Evolutionary conservation across 306 rosid genomes (phyloP).

Genomic region (Pyrus bretschneideri): DNA sequence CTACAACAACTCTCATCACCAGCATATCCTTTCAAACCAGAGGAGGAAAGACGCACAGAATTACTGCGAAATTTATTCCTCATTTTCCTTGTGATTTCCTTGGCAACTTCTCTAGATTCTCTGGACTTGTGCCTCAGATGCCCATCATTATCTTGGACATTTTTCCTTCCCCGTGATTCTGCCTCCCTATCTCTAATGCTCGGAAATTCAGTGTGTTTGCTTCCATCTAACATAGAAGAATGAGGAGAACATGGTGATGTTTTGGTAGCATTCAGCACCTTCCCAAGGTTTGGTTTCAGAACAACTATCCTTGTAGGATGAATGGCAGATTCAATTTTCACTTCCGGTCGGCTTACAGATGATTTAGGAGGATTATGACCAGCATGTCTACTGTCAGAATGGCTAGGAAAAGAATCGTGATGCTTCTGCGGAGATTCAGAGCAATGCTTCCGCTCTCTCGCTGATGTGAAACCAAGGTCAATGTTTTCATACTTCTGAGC

Average conservation of each 20-base stretch:
- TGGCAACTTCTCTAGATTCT: constrained; percentile 76
- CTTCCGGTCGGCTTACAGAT: constrained; percentile 35
- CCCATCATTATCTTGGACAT: constrained; percentile 29
- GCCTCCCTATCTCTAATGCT: constrained; percentile 34
- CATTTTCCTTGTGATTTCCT: constrained; percentile 73
- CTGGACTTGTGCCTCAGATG: constrained; percentile 47
- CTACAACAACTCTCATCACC: constrained; percentile 61
- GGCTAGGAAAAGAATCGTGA: constrained; percentile 26
- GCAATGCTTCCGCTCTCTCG: constrained; percentile 35
- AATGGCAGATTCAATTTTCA: constrained; percentile 32
- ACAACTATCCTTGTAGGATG: constrained; percentile 80
- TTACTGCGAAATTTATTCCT: constrained; percentile 37
- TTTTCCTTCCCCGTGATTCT: constrained; percentile 32
- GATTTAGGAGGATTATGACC: constrained; percentile 35
- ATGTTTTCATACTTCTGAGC: constrained; percentile 29
- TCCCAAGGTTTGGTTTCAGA: constrained; percentile 82
- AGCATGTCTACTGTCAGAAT: constrained; percentile 38
- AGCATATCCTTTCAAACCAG: constrained; percentile 50
- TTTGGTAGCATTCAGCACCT: constrained; percentile 38
- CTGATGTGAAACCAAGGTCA: constrained; percentile 40
- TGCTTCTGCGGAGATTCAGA: constrained; percentile 44
- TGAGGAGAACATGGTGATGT: constrained; percentile 58
- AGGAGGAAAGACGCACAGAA: constrained; percentile 32
- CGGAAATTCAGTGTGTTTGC: constrained; percentile 36
- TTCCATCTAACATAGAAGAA: constrained; percentile 38